Percentiles rank a stretch among this genome's conserved stretches.
Conservation (phyloP, 2,329 filamentous ascomycete genomes). For the Aspergillus arachidicola region DNA sequence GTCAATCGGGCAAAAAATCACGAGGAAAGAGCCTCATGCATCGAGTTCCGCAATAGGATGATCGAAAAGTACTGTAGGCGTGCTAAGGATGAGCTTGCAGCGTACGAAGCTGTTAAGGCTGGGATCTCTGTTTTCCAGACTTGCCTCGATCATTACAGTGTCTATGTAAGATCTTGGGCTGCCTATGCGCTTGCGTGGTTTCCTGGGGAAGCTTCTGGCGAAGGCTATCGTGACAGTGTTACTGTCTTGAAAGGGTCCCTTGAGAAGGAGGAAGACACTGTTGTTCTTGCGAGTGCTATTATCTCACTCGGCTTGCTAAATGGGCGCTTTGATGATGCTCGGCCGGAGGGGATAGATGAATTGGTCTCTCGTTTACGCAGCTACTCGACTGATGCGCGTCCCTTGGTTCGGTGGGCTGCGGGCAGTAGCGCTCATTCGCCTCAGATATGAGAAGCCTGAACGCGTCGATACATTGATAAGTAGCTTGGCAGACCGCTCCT, state of each 20-base stretch:
- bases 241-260: background rate
- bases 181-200: conserved; percentile 12
- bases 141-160: background rate
- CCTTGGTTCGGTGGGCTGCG: too few species aligned
- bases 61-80: background rate
- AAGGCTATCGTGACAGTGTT: background rate
- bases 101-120: conserved; percentile 6
- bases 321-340: too few species aligned
- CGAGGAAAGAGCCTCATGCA: background rate
- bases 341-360: too few species aligned
- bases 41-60: background rate
- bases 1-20: background rate
- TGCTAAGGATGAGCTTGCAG: conserved; percentile 1
- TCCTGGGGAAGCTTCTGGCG: background rate
- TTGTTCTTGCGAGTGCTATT: too few species aligned
- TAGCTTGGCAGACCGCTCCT: too few species aligned
- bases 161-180: conserved; percentile 3
- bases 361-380: too few species aligned
- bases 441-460: too few species aligned
- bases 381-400: too few species aligned
- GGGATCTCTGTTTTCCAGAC: conserved; percentile 5
- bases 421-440: too few species aligned
- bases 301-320: too few species aligned
- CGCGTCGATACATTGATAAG: too few species aligned
- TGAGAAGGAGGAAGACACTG: background rate